Base-by-base conservation (phyloP, 2,329 filamentous ascomycete genomes). In the Sarocladiaceae sp. region DNA sequence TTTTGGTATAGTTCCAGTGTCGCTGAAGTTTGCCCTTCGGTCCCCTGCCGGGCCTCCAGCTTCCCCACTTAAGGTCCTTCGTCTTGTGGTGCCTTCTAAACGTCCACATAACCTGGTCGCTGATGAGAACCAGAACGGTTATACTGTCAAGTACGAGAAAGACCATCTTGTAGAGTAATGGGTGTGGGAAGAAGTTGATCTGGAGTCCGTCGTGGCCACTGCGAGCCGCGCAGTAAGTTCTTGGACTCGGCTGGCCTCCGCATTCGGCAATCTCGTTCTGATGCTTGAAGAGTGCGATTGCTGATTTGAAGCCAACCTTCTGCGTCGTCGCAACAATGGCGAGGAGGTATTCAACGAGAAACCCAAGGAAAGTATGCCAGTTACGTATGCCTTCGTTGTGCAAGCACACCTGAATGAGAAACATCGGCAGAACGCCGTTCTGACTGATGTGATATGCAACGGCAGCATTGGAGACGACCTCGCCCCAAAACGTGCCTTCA, bases 281-380 rank as follows among this genome's bases (percentile, higher is more conserved):
- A 6, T 58, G 57, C 28, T 62, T 62, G 53, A 71, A 71, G 5
- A 69, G 50, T 17, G 61, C 59, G 50, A 70, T 68, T 1, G 65
- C 66, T 15, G 66, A 64, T 6, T 58, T 56, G 50, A 70, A 70
- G 48, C 61, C 61, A 22, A 71, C 61, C 52, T 64, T 66, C 50
- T 71, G 68, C 12, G 64, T 66, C 3, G 68, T 63, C 11, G 68
- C 67, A n/a, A 70, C 59, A 48, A 69, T 63, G 33, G 68, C 68
- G 2, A 71, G 62, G 4, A 71, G 44, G 46, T 71, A 71, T 50
- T 71, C 68, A 51, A 66, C 62, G 17, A 65, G 62, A 59, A 71
- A 71, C n/a, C 68, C 68, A 7, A 71, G 50, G 48, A 71, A 71
- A 1, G 68, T 71, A 36, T 71, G 68, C 68, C 68, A 70, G 51